Evolutionary conservation across 257 asterid genomes (phyloP), one percentile per base, ranked within the genome.

Genomic region (Salvia splendens): DNA sequence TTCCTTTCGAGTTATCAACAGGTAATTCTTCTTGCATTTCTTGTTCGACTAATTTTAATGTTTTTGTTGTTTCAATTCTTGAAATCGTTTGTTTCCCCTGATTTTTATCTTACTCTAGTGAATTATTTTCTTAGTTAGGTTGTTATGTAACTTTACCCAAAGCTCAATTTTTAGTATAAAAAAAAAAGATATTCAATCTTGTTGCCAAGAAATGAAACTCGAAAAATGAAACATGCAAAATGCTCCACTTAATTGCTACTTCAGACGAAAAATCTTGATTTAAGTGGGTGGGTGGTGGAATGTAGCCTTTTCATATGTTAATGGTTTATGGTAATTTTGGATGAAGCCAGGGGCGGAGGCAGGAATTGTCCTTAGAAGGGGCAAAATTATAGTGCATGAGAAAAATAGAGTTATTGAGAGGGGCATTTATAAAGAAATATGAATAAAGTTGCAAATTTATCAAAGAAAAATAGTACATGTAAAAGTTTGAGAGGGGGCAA

Each of bases 51-150:
- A 62, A 42, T 10, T 56, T 59, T 1, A 45, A 49, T n/a, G 20
- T 35, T 40, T 42, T 56, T 57, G 4, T 45, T 66, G 47, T 49
- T 69, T 28, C 62, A 67, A 51, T 64, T 72, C 32, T 24, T 68
- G 57, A 62, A 61, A 16, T 61, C 9, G 3, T 49, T 30, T 8
- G 7, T 58, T 52, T 65, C 38, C 24, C 38, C 15, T 65, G 24
- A 33, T 56, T 65, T 32, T 58, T 47, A 1, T 48, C 48, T 36
- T 57, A 45, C 12, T 28, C 30, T 51, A 7, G 14, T 30, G 5
- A 36, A 20, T 61, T 28, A 0, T 36, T 50, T 35, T 30, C 45
- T 6, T 41, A 6, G 14, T 70, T 40, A 16, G 32, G 48, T 54
- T 45, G 45, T 35, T 38, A 8, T 6, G 8, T 52, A 41, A 59